phyloP scores from a whole-genome alignment of 495 filamentous ascomycete genomes.

The Neurospora sp. region DNA sequence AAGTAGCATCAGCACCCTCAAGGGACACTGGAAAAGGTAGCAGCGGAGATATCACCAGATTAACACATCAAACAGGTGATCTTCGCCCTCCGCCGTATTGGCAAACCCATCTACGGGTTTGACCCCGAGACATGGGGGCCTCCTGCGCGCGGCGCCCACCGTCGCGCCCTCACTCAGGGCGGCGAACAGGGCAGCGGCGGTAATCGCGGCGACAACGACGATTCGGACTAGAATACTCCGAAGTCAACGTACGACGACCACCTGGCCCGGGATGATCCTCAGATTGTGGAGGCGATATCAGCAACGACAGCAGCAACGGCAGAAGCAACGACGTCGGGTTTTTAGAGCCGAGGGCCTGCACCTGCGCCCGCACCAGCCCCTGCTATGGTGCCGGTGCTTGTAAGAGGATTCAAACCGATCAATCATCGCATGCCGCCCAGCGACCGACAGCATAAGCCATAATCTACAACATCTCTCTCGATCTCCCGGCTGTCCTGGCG shows the following conservation, averaged over 20 bases:
- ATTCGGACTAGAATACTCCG: neutral
- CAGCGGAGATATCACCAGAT: neutral
- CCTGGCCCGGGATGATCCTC: neutral
- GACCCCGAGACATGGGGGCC: conserved; percentile 20
- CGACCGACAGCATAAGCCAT: neutral
- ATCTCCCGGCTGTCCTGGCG: neutral
- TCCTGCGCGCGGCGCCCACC: neutral
- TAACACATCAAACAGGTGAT: conserved; percentile 42
- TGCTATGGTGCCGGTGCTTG: neutral
- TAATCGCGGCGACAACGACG: neutral
- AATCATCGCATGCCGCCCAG: neutral
- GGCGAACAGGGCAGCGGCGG: neutral
- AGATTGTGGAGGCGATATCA: neutral
- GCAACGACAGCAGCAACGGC: neutral
- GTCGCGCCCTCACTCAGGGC: neutral
- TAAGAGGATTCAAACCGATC: neutral
- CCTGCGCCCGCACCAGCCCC: neutral
- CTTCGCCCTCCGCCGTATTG: conserved; percentile 42
- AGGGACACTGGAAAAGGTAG: neutral
- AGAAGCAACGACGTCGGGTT: neutral
- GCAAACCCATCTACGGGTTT: conserved; percentile 42
- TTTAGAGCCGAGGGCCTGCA: neutral
- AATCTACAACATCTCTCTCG: neutral
- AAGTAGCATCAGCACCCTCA: conserved; percentile 10
- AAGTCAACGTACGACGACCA: neutral